Evolutionary conservation across 2,329 filamentous ascomycete species (phyloP), one percentile per base, ranked within the genome.

Genomic region (Ophiosphaerella narmari): DNA sequence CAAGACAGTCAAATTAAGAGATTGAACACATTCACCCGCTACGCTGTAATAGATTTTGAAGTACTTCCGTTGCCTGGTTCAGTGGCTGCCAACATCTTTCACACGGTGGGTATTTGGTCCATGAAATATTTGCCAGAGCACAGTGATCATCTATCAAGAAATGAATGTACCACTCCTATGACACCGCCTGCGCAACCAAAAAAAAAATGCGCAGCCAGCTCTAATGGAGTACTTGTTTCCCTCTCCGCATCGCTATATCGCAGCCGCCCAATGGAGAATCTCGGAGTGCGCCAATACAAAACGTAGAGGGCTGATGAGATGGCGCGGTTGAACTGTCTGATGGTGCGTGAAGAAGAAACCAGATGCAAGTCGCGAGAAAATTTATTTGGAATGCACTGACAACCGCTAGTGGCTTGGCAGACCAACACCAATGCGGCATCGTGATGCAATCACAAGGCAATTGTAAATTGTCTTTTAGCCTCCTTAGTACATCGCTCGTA

Each of bases 141-240:
- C 26, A 29, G 6, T 11, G 26, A 29, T 29, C 7, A 8, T 29
- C 26, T 29, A 11, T 23, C 23, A 3, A 23, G 12, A 21, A 9
- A 16, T 42, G 45, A 54, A 85, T 91, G 88, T 91, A 66, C 78
- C 86, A 82, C 82, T 77, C 87, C 85, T 91, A 88, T 91, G 89
- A 92, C 88, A 86, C 89, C 84, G 87, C 85, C 87, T 83, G 82
- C 83, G 84, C 84, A 88, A 90, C 78, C 71, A 74, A 69, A 79
- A 18, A 18, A 18, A 63, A 77, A 81, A 81, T 84, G 78, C 84
- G 77, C 80, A 82, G 85, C 83, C 85, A 87, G 85, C 80, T 88
- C 85, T 88, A 87, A 87, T 86, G 82, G 82, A 78, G 82, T 81
- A 82, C 77, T 65, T 62, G 59, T 61, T 70, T 81, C 73, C 70